Base-by-base conservation (phyloP, 495 filamentous ascomycete genomes). In the Pseudotulostoma volvatum region DNA sequence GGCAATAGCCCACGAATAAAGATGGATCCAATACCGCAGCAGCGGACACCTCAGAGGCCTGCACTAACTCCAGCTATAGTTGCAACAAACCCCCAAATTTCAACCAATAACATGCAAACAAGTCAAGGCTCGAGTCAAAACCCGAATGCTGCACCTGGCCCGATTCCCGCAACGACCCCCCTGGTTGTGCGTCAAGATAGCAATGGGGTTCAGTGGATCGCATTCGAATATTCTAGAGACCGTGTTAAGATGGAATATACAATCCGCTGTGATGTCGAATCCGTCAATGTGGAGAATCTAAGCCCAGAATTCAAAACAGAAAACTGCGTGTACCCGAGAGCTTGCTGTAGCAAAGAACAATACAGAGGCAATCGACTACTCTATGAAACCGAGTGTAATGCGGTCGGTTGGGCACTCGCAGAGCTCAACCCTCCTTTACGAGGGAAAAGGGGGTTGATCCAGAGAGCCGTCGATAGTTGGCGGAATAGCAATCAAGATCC, bases 171-270 rank as follows among this genome's bases (percentile, higher is more conserved):
- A 1, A 97, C 90, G 9, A 96, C 90, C 0, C 90, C 90, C 0
- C 64, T 93, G 3, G 88, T 97, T 4, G 90, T 96, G 28, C 69
- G 88, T 43, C 88, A 96, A 56, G 90, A 96, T 50, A 81, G 82
- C 50, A 95, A 93, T 46, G 90, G 90, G 11, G 90, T 96, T 8
- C 90, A 97, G 53, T 96, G 90, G 90, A 97, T 97, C 45, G 84
- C 86, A 2, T 97, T 97, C 41, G 90, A 97, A 52, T 97, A 97
- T 56, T 96, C 92, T 11, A 76, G 90, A 18, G 90, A 97, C 55
- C 71, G 90, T 19, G 86, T 97, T 45, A 97, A 97, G 73, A 94
- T 95, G 85, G 90, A 94, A 56, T 97, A 97, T 57, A 94, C 86
- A 0, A 97, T 97, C 52, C 79, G 90, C 23, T 97, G 90, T 52